These are phyloP conservation scores for Tylopilus plumbeoviolaceoides DNA, from an alignment of 768 basidiomycete genomes.

Conservation along the genomic window DNA sequence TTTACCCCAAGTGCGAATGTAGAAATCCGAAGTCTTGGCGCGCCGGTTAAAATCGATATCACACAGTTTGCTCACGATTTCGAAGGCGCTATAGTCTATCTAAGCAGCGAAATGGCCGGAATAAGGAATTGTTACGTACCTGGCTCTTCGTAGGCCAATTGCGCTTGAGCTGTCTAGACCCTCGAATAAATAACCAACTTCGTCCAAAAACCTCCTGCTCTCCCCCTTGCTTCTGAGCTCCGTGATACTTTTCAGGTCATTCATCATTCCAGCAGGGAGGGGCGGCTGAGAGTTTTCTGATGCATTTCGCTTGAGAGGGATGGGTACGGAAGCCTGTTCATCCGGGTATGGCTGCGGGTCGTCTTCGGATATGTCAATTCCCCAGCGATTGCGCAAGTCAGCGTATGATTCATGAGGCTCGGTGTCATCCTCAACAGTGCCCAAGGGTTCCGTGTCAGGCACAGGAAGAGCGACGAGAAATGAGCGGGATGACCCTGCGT, in stretches of 20 bases:
- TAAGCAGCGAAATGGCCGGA: not conserved
- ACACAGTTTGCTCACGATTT: conserved; percentile 71
- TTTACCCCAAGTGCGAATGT: conserved; percentile 63
- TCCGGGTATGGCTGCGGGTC: conserved; percentile 44
- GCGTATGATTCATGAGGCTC: conserved; percentile 68
- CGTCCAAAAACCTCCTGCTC: conserved; percentile 74
- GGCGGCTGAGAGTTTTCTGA: conserved; percentile 37
- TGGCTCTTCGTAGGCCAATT: conserved; percentile 59
- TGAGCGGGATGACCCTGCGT: conserved; percentile 75
- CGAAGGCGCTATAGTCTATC: conserved; percentile 53
- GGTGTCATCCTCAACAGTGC: conserved; percentile 44
- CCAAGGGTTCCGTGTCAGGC: conserved; percentile 24
- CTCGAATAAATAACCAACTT: conserved; percentile 82
- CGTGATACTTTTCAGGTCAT: conserved; percentile 74
- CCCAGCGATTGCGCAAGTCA: conserved; percentile 73
- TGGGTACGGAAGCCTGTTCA: not conserved
- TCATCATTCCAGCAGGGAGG: conserved; percentile 60
- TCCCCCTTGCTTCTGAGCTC: conserved; percentile 81
- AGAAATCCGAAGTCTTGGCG: conserved; percentile 74
- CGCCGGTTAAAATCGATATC: conserved; percentile 74
- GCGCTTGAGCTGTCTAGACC: conserved; percentile 56
- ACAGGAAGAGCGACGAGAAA: conserved; percentile 64
- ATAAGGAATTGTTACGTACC: conserved; percentile 37
- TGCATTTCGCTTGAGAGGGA: conserved; percentile 15
- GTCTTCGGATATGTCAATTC: conserved; percentile 76